Percentiles rank a stretch among this genome's conserved stretches.
Evolutionary conservation across 345 rosid genomes (phyloP).

Genomic region (Sapria himalayana): DNA sequence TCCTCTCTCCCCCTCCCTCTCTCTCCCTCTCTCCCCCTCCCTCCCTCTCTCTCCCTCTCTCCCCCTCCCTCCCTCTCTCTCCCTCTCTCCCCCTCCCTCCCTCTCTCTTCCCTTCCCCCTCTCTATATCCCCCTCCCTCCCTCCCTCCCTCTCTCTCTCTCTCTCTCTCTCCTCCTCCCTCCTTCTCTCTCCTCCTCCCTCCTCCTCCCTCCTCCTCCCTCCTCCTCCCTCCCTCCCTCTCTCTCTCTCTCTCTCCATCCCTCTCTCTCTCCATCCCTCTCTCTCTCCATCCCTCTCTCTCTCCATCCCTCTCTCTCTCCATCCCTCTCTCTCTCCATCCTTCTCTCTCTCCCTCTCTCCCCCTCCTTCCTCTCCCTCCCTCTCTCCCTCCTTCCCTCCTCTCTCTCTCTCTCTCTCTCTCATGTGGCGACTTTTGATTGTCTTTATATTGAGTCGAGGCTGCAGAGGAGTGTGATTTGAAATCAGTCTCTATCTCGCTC

Average conservation of each 20-base stretch:
- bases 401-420: not conserved
- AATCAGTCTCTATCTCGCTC: no score
- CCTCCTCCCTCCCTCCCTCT: conserved; percentile 5
- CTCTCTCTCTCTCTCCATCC: not conserved
- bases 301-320: not conserved
- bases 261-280: conserved; percentile 7
- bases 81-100: conserved; percentile 9
- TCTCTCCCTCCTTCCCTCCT: not conserved
- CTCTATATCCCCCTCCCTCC: not conserved
- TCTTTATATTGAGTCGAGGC: no score
- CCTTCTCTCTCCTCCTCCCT: conserved; percentile 3
- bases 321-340: not conserved
- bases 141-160: not conserved
- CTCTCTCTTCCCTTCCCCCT: not conserved
- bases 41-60: conserved; percentile 5
- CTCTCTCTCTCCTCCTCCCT: conserved; percentile 3
- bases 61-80: not conserved
- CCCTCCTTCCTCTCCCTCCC: not conserved
- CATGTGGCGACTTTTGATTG: no score
- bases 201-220: conserved; percentile 3
- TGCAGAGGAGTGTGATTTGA: no score
- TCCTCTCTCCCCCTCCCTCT: conserved; percentile 21
- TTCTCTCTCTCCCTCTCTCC: not conserved
- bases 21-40: conserved; percentile 19
- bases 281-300: not conserved